phyloP scores from a whole-genome alignment of 1,139 yeast genomes.

The Protomyces arabidopsidicola region DNA sequence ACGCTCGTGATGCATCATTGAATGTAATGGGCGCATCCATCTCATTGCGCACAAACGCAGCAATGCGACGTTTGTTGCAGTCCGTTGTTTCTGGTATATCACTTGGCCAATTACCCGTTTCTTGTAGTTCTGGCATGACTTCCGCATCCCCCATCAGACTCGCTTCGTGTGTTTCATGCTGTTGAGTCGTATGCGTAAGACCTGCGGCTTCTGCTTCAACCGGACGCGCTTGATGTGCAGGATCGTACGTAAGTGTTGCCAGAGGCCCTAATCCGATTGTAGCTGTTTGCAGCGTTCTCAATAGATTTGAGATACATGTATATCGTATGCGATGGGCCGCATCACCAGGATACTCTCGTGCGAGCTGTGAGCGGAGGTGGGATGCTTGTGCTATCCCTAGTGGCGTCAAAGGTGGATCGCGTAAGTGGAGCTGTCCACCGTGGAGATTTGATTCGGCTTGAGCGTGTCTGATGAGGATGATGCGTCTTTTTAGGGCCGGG shows the following conservation, averaged over 20 bases:
- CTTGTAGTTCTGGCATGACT: conserved; percentile 6
- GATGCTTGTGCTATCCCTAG: not conserved
- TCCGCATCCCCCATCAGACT: not conserved
- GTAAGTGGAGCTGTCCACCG: conserved; percentile 2
- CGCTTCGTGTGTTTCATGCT: not conserved
- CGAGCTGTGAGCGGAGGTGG: not conserved
- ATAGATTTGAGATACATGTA: not conserved
- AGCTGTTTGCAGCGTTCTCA: conserved; percentile 2
- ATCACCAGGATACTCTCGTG: not conserved
- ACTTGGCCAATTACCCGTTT: conserved; percentile 5
- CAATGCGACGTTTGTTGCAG: not conserved
- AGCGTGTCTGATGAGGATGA: conserved; percentile 4
- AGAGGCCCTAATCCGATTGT: not conserved
- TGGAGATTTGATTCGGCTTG: conserved; percentile 6
- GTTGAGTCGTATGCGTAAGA: not conserved
- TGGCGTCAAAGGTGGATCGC: conserved; percentile 1
- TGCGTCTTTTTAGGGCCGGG: not conserved
- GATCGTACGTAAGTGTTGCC: not conserved
- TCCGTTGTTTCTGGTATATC: not conserved
- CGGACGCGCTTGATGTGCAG: not conserved
- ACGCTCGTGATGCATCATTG: not conserved
- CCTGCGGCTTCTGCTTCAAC: not conserved
- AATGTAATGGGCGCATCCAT: not conserved
- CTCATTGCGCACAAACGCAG: not conserved
- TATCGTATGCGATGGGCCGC: not conserved